Evolutionary conservation across 129 eudicot species (phyloP).

Genomic region (Flaveria bidentis): DNA sequence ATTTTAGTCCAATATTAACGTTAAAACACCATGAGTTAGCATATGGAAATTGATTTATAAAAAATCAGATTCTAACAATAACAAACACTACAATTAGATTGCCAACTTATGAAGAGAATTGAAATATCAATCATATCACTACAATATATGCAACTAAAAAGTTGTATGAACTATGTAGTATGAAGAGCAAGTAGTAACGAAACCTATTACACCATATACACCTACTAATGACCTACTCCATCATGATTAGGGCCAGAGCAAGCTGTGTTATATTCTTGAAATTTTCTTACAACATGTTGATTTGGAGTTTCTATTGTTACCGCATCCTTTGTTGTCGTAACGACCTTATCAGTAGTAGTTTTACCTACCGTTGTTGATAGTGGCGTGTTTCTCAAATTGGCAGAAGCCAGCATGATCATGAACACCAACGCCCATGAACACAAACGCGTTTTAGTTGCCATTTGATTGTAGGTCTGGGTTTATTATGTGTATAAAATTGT

Average conservation of each 20-base stretch:
- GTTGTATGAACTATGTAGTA: neutral
- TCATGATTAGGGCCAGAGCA: slow-evolving; percentile 33
- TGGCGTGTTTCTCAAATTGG: slow-evolving; percentile 26
- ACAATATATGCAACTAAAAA: slow-evolving; percentile 5
- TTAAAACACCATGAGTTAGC: too few species aligned
- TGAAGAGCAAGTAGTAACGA: slow-evolving; percentile 1
- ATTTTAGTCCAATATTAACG: too few species aligned
- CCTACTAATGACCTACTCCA: slow-evolving; percentile 32
- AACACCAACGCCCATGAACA: slow-evolving; percentile 25
- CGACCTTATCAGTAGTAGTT: neutral
- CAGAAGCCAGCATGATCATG: slow-evolving; percentile 34
- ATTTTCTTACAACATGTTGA: slow-evolving; percentile 26
- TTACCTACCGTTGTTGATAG: neutral
- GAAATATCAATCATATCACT: slow-evolving; percentile 21
- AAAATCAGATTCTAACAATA: too few species aligned
- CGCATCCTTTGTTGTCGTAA: neutral
- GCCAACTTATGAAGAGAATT: neutral
- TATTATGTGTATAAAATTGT: slow-evolving; percentile 20
- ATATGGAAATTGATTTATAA: too few species aligned
- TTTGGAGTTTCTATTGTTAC: neutral
- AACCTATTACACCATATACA: neutral
- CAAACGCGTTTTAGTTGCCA: slow-evolving; percentile 23
- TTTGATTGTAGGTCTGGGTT: neutral
- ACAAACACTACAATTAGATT: too few species aligned
- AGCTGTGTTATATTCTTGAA: slow-evolving; percentile 28